Percentiles rank a stretch among this genome's conserved stretches.
phyloP scores from a whole-genome alignment of 1,139 yeast genomes.

The Taphrina betulina region DNA sequence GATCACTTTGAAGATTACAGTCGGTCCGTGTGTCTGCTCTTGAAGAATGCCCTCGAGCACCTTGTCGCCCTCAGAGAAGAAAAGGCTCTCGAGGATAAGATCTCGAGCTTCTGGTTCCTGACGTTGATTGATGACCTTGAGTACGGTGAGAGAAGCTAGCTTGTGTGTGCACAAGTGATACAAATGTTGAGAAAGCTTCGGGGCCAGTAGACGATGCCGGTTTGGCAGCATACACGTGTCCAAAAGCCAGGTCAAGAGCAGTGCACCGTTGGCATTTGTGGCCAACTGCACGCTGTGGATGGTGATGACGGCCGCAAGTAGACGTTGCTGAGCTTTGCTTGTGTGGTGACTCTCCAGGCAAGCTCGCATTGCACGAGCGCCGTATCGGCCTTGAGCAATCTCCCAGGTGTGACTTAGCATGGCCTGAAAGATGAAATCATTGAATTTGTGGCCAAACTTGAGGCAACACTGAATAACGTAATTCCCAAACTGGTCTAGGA shows the following conservation, averaged over 20 bases:
- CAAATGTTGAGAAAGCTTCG: slow-evolving; percentile 61
- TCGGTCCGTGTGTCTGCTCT: slow-evolving; percentile 71
- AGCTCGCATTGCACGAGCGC: slow-evolving; percentile 92
- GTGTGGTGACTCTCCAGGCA: slow-evolving; percentile 75
- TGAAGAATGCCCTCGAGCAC: slow-evolving; percentile 56
- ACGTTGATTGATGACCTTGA: slow-evolving; percentile 70
- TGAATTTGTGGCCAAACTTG: slow-evolving; percentile 83
- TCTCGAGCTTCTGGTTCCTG: slow-evolving; percentile 64
- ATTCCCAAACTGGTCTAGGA: slow-evolving; percentile 95
- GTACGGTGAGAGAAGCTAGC: slow-evolving; percentile 76
- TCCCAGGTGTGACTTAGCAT: slow-evolving; percentile 75
- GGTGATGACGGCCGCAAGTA: slow-evolving; percentile 78
- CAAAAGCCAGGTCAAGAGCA: slow-evolving; percentile 88
- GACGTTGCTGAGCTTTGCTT: slow-evolving; percentile 63
- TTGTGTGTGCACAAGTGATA: slow-evolving; percentile 75
- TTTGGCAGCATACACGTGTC: slow-evolving; percentile 75
- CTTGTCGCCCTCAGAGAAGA: slow-evolving; percentile 44
- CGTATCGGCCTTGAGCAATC: slow-evolving; percentile 85
- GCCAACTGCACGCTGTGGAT: slow-evolving; percentile 77
- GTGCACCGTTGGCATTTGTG: slow-evolving; percentile 80
- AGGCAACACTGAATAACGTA: slow-evolving; percentile 93
- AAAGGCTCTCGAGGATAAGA: slow-evolving; percentile 61
- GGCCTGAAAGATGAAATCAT: slow-evolving; percentile 84
- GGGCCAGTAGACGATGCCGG: slow-evolving; percentile 57
- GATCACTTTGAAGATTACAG: slow-evolving; percentile 76